Percentiles rank a stretch among this genome's conserved stretches.
Conservation (phyloP, 2,329 filamentous ascomycete genomes). For the Epichloe glyceriae region DNA sequence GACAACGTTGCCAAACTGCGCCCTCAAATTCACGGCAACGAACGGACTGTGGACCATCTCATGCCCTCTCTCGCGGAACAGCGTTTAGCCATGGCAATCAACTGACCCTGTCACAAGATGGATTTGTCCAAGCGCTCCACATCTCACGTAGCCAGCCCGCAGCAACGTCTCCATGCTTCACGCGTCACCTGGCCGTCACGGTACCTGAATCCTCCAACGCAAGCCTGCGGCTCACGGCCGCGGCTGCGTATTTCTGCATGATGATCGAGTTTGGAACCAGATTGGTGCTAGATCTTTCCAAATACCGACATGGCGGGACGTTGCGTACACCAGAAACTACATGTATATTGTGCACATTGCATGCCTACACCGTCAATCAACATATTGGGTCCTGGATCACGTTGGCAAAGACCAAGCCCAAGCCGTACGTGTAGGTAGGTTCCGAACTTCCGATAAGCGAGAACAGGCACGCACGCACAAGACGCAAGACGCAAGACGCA, state of each 20-base stretch:
- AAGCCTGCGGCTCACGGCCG: conserved; percentile 1
- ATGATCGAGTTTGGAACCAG: not conserved
- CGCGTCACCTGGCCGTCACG: conserved; percentile 6
- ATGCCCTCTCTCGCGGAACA: not conserved
- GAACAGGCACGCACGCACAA: not conserved
- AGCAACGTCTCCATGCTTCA: conserved; percentile 3
- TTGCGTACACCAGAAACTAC: not conserved
- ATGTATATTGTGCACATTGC: not conserved
- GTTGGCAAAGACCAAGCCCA: not conserved
- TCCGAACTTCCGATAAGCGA: conserved; percentile 5
- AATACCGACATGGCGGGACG: conserved; percentile 2
- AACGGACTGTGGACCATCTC: not conserved
- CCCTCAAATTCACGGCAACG: not conserved
- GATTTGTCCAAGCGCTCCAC: conserved; percentile 4
- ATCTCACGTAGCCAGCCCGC: conserved; percentile 5
- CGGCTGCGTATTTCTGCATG: conserved; percentile 1
- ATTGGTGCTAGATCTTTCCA: not conserved
- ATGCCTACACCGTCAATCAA: not conserved
- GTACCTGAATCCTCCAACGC: not conserved
- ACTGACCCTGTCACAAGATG: conserved; percentile 2
- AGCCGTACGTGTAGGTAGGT: not conserved
- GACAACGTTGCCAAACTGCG: not conserved
- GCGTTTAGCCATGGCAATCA: conserved; percentile 1
- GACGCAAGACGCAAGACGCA: not conserved
- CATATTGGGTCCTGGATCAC: not conserved